Evolutionary conservation across 352 stramenopile species (phyloP).

Genomic region (Peronospora farinosa): DNA sequence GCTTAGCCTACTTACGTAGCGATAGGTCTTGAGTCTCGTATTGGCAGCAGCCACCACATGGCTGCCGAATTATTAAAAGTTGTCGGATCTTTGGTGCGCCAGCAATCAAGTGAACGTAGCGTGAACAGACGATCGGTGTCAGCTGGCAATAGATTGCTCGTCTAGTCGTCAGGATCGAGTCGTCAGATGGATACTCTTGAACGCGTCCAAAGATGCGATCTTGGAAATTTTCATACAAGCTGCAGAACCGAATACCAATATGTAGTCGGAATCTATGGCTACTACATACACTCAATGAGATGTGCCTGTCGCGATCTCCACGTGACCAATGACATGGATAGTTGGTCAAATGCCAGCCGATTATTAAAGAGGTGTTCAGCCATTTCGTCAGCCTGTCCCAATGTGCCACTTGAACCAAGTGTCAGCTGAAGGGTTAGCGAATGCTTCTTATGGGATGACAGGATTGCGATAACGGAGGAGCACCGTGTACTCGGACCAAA

Average conservation of each 20-base stretch:
- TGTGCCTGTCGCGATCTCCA: no score
- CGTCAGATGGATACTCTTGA: background rate
- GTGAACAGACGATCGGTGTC: background rate
- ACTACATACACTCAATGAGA: background rate
- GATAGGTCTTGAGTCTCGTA: background rate
- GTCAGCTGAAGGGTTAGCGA: background rate
- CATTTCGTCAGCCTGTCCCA: background rate
- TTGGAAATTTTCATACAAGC: constrained; percentile 25
- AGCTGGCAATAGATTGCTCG: no score
- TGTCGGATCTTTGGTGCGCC: constrained; percentile 9
- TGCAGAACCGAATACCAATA: constrained; percentile 14
- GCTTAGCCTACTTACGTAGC: background rate
- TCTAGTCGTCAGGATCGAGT: no score
- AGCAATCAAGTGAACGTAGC: constrained; percentile 9
- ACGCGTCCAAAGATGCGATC: constrained; percentile 9
- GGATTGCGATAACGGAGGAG: no score
- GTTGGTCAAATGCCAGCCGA: no score
- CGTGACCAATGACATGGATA: no score
- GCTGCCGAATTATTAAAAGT: constrained; percentile 8
- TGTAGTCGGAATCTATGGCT: constrained; percentile 29
- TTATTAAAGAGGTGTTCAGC: no score
- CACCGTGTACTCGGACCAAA: background rate
- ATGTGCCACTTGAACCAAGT: background rate
- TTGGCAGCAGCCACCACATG: constrained; percentile 13
- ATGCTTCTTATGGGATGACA: background rate